A percentile compares a stretch with the other conserved stretches of the same genome.
These are phyloP conservation scores for Tetracladium setigerum DNA, from an alignment of 495 filamentous ascomycete species.

Conservation along the genomic window DNA sequence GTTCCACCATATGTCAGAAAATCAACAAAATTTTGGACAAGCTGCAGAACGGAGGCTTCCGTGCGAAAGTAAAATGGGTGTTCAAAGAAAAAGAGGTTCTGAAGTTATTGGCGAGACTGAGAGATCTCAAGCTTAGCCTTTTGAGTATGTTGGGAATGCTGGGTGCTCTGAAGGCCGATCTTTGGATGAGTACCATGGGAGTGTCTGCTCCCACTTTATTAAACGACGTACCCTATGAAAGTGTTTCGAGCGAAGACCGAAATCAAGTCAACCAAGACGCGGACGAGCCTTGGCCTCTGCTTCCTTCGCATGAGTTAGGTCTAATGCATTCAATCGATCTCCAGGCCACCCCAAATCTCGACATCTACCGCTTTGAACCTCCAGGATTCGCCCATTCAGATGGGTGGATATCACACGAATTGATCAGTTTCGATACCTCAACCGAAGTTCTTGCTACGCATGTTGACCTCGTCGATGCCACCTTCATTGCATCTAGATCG, in stretches of 20 bases:
- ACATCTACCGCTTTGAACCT: no score
- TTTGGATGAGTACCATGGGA: constrained; percentile 1
- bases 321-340: no score
- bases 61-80: constrained; percentile 1
- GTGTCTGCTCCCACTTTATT: neutral
- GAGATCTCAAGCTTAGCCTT: constrained; percentile 3
- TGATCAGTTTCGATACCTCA: no score
- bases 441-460: no score
- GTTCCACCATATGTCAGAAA: constrained; percentile 4
- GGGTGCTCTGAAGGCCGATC: constrained; percentile 1
- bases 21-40: constrained; percentile 4
- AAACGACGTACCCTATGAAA: neutral
- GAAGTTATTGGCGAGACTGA: constrained; percentile 3
- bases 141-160: constrained; percentile 1
- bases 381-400: no score
- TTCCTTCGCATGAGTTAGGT: no score
- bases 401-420: no score
- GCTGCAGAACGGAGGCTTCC: neutral
- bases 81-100: constrained; percentile 5
- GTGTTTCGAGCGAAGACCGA: neutral
- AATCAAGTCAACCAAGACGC: no score
- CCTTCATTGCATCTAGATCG: no score
- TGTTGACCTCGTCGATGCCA: no score
- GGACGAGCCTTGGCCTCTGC: no score
- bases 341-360: no score